These are phyloP conservation scores for Aspergillus spinulosporus DNA, from an alignment of 2,329 filamentous ascomycete genomes.

Conservation along the genomic window DNA sequence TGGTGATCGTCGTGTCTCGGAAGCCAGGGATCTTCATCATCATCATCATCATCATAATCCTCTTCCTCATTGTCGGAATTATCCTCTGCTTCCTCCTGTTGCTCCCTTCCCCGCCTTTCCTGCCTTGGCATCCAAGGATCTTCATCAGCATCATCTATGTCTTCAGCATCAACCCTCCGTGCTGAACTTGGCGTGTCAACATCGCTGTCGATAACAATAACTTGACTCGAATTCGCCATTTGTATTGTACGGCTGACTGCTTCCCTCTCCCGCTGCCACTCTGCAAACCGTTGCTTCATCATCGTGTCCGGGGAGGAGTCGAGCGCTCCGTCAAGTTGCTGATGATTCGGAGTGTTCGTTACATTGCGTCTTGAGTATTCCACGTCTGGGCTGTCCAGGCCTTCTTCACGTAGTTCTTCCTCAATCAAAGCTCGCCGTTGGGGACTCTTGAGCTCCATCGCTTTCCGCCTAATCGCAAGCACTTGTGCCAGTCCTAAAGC, in stretches of 20 bases:
- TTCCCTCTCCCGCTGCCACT: conserved; percentile 50
- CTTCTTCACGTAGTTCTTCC: conserved; percentile 3
- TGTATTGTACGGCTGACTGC: conserved; percentile 46
- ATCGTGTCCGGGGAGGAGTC: conserved; percentile 13
- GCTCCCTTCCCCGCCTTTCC: neutral
- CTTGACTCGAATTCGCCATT: conserved; percentile 43
- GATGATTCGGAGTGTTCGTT: conserved; percentile 16
- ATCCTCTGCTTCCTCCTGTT: neutral
- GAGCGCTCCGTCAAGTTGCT: neutral
- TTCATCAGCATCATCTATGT: neutral
- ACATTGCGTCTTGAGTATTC: conserved; percentile 7
- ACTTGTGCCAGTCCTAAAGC: conserved; percentile 46
- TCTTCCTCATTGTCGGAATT: neutral
- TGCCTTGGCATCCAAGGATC: neutral
- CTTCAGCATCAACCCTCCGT: neutral
- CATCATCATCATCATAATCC: neutral
- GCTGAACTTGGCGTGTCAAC: conserved; percentile 19
- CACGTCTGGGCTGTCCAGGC: neutral
- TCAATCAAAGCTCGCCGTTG: conserved; percentile 1
- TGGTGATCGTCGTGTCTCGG: neutral
- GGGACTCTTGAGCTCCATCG: conserved; percentile 16
- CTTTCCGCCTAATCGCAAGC: conserved; percentile 39
- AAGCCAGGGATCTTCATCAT: neutral
- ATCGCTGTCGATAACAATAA: conserved; percentile 49
- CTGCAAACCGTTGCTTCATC: conserved; percentile 37